A percentile compares a stretch with the other conserved stretches of the same genome.
These are phyloP conservation scores for Halophytophthora batemanensis DNA, from an alignment of 352 stramenopile species.

Conservation along the genomic window DNA sequence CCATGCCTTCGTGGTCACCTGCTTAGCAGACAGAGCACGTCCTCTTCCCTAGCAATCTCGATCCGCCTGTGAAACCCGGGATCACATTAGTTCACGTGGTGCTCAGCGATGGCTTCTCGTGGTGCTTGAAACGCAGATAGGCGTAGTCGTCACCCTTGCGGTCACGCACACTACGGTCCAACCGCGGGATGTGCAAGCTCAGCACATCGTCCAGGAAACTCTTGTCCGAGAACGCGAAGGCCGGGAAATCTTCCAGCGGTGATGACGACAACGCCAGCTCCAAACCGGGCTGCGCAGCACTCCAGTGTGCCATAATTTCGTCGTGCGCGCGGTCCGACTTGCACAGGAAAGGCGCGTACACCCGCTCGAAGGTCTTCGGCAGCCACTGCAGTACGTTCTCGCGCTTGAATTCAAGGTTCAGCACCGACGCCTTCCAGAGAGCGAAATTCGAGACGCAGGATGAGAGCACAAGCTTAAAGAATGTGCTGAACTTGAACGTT, in stretches of 20 bases:
- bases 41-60: no score
- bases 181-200: conserved; percentile 66
- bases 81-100: no score
- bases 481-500: conserved; percentile 62
- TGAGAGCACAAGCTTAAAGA: conserved; percentile 73
- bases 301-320: conserved; percentile 69
- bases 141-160: conserved; percentile 74
- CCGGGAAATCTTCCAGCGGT: conserved; percentile 57
- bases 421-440: conserved; percentile 65
- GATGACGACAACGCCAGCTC: conserved; percentile 64
- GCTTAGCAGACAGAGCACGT: no score
- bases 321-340: conserved; percentile 77
- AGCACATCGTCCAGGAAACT: conserved; percentile 81
- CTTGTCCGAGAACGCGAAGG: conserved; percentile 53
- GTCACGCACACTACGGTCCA: conserved; percentile 80
- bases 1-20: no score
- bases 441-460: conserved; percentile 59
- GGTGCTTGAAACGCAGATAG: conserved; percentile 84
- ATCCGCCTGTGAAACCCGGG: no score
- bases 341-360: conserved; percentile 69
- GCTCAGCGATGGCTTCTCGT: conserved; percentile 38
- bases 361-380: conserved; percentile 61
- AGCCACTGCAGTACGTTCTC: conserved; percentile 74
- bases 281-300: conserved; percentile 67
- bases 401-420: conserved; percentile 70